Evolutionary conservation across 352 stramenopile species (phyloP).

Genomic region (Blastocystis sp.): DNA sequence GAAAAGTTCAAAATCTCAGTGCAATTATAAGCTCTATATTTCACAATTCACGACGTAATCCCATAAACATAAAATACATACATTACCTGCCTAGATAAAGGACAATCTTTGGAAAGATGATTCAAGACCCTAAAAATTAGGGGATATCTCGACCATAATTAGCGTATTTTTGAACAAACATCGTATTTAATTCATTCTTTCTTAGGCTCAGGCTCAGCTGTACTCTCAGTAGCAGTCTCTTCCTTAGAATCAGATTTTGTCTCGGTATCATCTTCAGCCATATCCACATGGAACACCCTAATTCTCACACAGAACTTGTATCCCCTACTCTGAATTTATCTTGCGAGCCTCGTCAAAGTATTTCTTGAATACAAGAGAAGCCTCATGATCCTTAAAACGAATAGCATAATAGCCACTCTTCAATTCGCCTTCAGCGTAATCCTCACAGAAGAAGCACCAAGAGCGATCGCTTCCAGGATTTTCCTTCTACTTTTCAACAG

Average conservation of each 20-base stretch:
- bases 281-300: slow-evolving; percentile 53
- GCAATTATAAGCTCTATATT: not conserved
- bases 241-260: slow-evolving; percentile 14
- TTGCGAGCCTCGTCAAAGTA: slow-evolving; percentile 77
- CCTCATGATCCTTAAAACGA: slow-evolving; percentile 79
- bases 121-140: not conserved
- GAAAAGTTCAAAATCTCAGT: not conserved
- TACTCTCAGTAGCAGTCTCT: slow-evolving; percentile 33
- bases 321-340: slow-evolving; percentile 69
- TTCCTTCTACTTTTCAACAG: slow-evolving; percentile 72
- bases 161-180: slow-evolving; percentile 27
- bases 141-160: not conserved
- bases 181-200: not conserved
- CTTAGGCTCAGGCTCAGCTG: not conserved
- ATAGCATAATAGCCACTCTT: slow-evolving; percentile 80
- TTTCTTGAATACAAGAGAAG: slow-evolving; percentile 83
- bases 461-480: slow-evolving; percentile 83
- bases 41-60: not conserved
- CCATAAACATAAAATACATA: not conserved
- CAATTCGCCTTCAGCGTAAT: slow-evolving; percentile 79
- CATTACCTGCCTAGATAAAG: not conserved
- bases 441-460: slow-evolving; percentile 82
- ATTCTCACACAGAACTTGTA: not conserved
- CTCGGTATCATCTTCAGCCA: slow-evolving; percentile 63
- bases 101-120: not conserved